A percentile compares a stretch with the other conserved stretches of the same genome.
These are phyloP conservation scores for Zymoseptoria ardabiliae DNA, from an alignment of 2,329 filamentous ascomycete genomes.

Conservation along the genomic window DNA sequence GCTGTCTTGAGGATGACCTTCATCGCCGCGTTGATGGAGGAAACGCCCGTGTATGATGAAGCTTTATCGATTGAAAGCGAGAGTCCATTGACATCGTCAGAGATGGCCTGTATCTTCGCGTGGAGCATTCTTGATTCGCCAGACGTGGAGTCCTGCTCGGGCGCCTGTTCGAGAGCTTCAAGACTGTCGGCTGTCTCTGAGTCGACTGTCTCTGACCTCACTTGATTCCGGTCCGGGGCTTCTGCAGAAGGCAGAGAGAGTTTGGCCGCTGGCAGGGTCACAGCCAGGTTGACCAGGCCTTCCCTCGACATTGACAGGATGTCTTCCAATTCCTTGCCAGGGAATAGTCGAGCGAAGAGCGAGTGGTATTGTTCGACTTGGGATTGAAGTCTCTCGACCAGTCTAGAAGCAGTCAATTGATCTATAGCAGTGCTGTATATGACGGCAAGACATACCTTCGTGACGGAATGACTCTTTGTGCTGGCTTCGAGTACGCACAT, in stretches of 20 bases:
- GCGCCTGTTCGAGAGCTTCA: slow-evolving; percentile 62
- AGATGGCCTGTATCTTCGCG: slow-evolving; percentile 36
- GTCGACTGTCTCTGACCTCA: slow-evolving; percentile 22
- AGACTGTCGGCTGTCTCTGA: slow-evolving; percentile 48
- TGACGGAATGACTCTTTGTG: slow-evolving; percentile 68
- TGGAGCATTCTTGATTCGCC: slow-evolving; percentile 51
- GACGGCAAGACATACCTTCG: slow-evolving; percentile 53
- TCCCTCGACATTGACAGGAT: slow-evolving; percentile 36
- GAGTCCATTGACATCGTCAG: slow-evolving; percentile 28
- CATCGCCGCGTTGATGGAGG: slow-evolving; percentile 28
- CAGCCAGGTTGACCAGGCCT: slow-evolving; percentile 40
- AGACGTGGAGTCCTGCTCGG: slow-evolving; percentile 56
- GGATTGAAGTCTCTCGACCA: slow-evolving; percentile 46
- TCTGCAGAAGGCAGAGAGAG: slow-evolving; percentile 25
- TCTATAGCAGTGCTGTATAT: background rate
- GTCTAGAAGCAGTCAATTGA: slow-evolving; percentile 42
- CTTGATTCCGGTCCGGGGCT: background rate
- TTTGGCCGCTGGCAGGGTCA: slow-evolving; percentile 34
- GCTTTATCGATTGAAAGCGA: slow-evolving; percentile 25
- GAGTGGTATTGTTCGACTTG: slow-evolving; percentile 42
- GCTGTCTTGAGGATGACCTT: slow-evolving; percentile 29
- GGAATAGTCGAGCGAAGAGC: slow-evolving; percentile 38
- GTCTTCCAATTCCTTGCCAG: slow-evolving; percentile 35
- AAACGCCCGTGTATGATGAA: slow-evolving; percentile 28
- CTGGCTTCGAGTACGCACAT: slow-evolving; percentile 75